phyloP scores from a whole-genome alignment of 352 stramenopile species.

The Pythium monospermum region DNA sequence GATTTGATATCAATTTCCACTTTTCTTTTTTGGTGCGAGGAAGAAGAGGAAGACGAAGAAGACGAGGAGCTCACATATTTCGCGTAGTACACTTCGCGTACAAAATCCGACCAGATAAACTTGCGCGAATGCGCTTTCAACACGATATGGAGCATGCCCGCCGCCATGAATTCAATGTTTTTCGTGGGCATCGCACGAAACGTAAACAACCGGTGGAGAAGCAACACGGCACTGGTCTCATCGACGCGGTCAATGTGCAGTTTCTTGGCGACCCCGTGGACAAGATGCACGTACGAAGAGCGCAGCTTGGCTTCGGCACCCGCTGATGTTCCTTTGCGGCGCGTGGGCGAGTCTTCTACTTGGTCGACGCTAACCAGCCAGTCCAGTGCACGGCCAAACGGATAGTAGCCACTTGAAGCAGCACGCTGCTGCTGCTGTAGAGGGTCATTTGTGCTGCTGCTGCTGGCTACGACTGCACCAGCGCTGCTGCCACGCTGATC shows the following conservation, averaged over 20 bases:
- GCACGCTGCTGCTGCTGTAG: no score
- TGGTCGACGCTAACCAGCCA: conserved; percentile 65
- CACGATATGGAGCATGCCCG: conserved; percentile 68
- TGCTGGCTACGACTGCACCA: no score
- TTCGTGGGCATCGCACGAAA: conserved; percentile 61
- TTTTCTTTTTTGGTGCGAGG: no score
- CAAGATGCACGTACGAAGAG: conserved; percentile 53
- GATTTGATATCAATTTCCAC: conserved; percentile 28
- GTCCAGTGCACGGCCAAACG: conserved; percentile 57
- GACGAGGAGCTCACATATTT: conserved; percentile 1
- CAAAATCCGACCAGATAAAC: conserved; percentile 55
- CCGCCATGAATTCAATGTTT: conserved; percentile 62
- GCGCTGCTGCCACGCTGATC: neutral
- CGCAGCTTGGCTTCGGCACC: conserved; percentile 64
- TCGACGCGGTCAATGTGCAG: conserved; percentile 66
- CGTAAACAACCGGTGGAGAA: conserved; percentile 74
- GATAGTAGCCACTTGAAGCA: conserved; percentile 28
- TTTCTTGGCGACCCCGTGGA: conserved; percentile 57
- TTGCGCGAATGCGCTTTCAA: conserved; percentile 66
- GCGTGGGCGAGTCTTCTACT: conserved; percentile 52
- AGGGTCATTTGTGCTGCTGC: no score
- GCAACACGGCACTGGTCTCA: conserved; percentile 66
- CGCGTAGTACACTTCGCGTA: conserved; percentile 53
- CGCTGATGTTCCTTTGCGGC: conserved; percentile 45
- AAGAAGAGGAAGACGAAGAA: no score